A percentile compares a stretch with the other conserved stretches of the same genome.
Conservation (phyloP, 768 basidiomycete genomes). For the Xerocomellus intermedius region DNA sequence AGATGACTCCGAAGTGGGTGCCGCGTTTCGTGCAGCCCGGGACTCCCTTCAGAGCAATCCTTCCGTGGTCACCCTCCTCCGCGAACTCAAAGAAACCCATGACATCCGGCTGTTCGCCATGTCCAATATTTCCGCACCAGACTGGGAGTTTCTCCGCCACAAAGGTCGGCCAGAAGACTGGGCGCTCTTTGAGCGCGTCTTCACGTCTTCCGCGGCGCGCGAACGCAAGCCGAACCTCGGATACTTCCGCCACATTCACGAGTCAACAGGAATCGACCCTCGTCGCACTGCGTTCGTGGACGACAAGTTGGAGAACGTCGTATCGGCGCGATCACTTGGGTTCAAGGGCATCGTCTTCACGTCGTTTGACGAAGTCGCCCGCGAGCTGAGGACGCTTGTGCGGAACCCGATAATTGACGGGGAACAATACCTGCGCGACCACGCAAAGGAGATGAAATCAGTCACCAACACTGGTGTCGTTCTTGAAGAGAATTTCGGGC, state of each 20-base stretch:
- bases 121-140: conserved; percentile 23
- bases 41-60: conserved; percentile 9
- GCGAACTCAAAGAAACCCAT: conserved; percentile 5
- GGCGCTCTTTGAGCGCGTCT: conserved; percentile 20
- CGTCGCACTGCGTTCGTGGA: conserved; percentile 24
- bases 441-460: conserved; percentile 19
- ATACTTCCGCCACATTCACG: conserved; percentile 15
- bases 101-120: conserved; percentile 20
- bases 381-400: conserved; percentile 13
- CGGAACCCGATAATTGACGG: conserved; percentile 17
- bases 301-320: conserved; percentile 22
- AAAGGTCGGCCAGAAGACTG: conserved; percentile 15
- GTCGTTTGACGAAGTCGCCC: conserved; percentile 14
- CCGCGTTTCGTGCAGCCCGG: conserved; percentile 7
- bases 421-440: conserved; percentile 8
- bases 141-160: conserved; percentile 19
- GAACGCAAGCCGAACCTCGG: conserved; percentile 24
- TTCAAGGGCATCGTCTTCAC: conserved; percentile 21
- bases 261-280: conserved; percentile 17
- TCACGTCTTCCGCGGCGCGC: conserved; percentile 16
- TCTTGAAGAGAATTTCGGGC: conserved; percentile 21
- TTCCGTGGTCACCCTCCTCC: conserved; percentile 18
- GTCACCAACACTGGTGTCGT: conserved; percentile 10
- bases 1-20: conserved; percentile 9
- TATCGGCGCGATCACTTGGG: conserved; percentile 20